Evolutionary conservation across 148 eudicot genomes (phyloP).

Genomic region (Camellia sinensis): DNA sequence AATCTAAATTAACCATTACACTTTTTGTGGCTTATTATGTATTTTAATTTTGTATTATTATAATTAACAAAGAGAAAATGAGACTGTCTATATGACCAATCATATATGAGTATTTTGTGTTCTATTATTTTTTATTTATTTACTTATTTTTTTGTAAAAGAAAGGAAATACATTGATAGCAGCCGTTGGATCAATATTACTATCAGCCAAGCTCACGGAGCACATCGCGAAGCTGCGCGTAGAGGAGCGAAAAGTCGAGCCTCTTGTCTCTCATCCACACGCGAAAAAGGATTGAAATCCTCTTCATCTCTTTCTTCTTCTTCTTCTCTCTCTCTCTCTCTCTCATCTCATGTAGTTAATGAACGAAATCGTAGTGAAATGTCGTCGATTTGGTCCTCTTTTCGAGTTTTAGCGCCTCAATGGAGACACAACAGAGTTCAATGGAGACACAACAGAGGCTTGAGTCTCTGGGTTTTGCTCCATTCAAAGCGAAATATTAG

Average conservation of each 20-base stretch:
- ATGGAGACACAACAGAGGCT: conserved; percentile 22
- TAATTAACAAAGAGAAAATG: no score
- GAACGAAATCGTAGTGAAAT: conserved; percentile 26
- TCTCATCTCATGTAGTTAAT: no score
- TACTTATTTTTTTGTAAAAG: no score
- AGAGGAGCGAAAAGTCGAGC: neutral
- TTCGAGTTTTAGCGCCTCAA: conserved; percentile 38
- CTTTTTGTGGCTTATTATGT: no score
- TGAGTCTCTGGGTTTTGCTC: conserved; percentile 20
- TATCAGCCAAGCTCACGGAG: neutral
- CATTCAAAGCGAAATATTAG: conserved; percentile 22
- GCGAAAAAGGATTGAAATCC: neutral
- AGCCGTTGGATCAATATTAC: neutral
- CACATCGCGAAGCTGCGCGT: neutral
- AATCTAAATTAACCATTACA: no score
- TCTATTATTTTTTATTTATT: no score
- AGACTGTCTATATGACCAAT: no score
- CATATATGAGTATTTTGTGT: no score
- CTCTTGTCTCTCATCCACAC: conserved; percentile 10
- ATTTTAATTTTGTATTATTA: no score
- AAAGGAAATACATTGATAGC: neutral
- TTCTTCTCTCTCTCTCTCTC: no score
- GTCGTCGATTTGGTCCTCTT: conserved; percentile 41
- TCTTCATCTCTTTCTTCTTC: neutral
- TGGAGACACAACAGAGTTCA: conserved; percentile 28